phyloP scores from a whole-genome alignment of 495 filamentous ascomycete genomes.

The Bathelium albidoporum region DNA sequence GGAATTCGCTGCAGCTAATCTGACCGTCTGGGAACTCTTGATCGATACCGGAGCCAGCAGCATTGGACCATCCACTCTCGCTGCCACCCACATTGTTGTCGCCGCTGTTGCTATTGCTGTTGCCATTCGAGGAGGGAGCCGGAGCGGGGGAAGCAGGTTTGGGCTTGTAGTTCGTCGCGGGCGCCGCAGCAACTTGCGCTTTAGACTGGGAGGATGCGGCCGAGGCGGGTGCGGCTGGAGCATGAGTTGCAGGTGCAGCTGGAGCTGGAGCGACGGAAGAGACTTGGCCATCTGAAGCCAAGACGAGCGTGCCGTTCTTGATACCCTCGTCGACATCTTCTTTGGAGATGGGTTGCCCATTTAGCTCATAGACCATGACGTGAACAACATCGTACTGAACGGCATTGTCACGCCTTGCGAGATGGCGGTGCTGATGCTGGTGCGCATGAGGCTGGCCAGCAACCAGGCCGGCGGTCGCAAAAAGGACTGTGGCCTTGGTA shows the following conservation, averaged over 20 bases:
- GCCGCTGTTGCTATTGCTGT: constrained; percentile 1
- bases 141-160: neutral
- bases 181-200: neutral
- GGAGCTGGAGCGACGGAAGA: constrained; percentile 4
- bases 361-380: constrained; percentile 27
- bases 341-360: constrained; percentile 28
- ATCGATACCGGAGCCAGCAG: constrained; percentile 40
- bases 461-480: constrained; percentile 23
- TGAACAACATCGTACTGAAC: constrained; percentile 21
- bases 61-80: constrained; percentile 1
- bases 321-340: constrained; percentile 28
- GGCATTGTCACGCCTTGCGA: constrained; percentile 8
- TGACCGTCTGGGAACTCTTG: constrained; percentile 68
- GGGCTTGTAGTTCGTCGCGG: neutral
- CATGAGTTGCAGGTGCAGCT: constrained; percentile 8
- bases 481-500: constrained; percentile 15
- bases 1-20: constrained; percentile 62
- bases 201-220: neutral
- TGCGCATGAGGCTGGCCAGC: constrained; percentile 28
- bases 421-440: constrained; percentile 25
- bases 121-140: neutral
- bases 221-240: neutral
- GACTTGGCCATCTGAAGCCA: constrained; percentile 19
- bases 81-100: constrained; percentile 2
- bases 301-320: constrained; percentile 29